A percentile compares a stretch with the other conserved stretches of the same genome.
These are phyloP conservation scores for Fusarium sp. DNA, from an alignment of 2,329 filamentous ascomycete species.

Conservation along the genomic window DNA sequence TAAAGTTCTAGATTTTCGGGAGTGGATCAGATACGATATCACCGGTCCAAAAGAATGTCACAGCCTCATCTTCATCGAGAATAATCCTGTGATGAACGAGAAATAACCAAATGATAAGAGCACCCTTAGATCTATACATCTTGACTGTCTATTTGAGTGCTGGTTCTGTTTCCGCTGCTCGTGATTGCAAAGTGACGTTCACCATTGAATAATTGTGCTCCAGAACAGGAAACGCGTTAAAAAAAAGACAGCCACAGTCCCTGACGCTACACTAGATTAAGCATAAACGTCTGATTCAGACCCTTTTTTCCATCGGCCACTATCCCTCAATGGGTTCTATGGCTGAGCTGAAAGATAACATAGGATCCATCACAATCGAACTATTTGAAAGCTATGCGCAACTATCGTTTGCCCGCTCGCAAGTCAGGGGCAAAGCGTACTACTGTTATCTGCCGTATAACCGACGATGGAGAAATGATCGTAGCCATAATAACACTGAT, in stretches of 20 bases:
- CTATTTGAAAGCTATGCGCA: background rate
- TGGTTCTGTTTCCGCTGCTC: rapidly evolving
- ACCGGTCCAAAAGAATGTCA: rapidly evolving
- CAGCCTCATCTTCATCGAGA: rapidly evolving
- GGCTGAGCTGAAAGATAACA: background rate
- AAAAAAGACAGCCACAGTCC: background rate
- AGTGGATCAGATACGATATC: background rate
- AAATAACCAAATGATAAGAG: rapidly evolving
- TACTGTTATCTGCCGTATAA: background rate
- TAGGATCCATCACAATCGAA: background rate
- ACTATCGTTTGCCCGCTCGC: background rate
- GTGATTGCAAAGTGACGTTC: background rate
- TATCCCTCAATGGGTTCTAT: background rate
- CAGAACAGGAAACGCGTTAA: background rate
- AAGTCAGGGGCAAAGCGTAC: background rate
- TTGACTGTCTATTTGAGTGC: rapidly evolving
- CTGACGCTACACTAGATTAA: background rate
- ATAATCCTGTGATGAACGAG: rapidly evolving
- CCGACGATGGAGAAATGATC: background rate
- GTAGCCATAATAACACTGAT: background rate
- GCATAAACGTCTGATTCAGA: background rate
- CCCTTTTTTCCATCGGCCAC: background rate
- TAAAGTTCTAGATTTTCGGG: background rate
- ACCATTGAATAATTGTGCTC: rapidly evolving
- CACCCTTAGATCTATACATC: rapidly evolving